Evolutionary conservation across 148 eudicot species (phyloP).

Genomic region (Tetragonia tetragonoides): DNA sequence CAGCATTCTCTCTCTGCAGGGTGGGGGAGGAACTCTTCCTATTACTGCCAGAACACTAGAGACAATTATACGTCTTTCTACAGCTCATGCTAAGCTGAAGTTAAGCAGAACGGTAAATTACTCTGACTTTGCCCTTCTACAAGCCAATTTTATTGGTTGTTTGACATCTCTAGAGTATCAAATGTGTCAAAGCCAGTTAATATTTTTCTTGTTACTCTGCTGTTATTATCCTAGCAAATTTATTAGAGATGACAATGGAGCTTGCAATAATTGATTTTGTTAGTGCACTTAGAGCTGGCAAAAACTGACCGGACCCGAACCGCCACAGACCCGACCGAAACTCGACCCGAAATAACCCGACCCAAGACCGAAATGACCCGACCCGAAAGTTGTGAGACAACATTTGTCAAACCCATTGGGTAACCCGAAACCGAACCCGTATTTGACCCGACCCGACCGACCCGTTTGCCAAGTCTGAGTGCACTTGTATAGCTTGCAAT

Average conservation of each 20-base stretch:
- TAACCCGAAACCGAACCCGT: no score
- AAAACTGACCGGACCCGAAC: no score
- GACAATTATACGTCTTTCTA: conserved; percentile 92
- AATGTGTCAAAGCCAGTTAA: background rate
- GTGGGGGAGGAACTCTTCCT: conserved; percentile 95
- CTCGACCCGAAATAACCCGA: no score
- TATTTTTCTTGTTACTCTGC: background rate
- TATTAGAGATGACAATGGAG: background rate
- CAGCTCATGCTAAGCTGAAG: conserved; percentile 97
- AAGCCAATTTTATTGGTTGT: background rate
- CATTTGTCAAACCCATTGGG: no score
- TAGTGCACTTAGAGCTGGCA: no score
- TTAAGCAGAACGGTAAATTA: conserved; percentile 74
- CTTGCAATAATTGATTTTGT: background rate
- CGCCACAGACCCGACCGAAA: no score
- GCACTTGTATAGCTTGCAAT: background rate
- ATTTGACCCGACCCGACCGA: no score
- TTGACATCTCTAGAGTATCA: conserved; percentile 1
- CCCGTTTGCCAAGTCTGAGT: no score
- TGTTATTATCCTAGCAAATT: background rate
- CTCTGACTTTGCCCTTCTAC: background rate
- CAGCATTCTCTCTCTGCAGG: conserved; percentile 33
- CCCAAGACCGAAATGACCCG: no score
- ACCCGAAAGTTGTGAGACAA: no score
- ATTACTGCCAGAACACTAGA: conserved; percentile 98